A percentile compares a stretch with the other conserved stretches of the same genome.
These are phyloP conservation scores for Lactarius hatsudake DNA, from an alignment of 768 basidiomycete species.

Conservation along the genomic window DNA sequence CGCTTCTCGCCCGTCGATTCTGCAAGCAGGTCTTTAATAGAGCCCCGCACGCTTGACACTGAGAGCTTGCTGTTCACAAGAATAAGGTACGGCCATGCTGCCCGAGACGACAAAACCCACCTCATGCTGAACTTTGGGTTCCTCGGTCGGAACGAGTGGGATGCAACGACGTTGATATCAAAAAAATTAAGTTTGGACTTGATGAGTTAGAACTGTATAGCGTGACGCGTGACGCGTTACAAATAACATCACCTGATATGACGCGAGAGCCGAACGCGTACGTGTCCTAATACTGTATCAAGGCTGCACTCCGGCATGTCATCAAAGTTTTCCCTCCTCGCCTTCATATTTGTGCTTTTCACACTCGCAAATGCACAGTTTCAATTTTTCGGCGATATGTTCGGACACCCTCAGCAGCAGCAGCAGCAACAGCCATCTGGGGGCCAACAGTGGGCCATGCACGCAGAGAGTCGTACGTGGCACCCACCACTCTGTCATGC, in stretches of 20 bases:
- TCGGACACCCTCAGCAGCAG: constrained; percentile 24
- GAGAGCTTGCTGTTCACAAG: constrained; percentile 70
- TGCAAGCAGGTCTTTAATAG: constrained; percentile 85
- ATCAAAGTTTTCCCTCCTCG: constrained; percentile 8
- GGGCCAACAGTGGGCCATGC: constrained; percentile 24
- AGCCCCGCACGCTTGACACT: constrained; percentile 99
- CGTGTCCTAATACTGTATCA: too few relatives aligned
- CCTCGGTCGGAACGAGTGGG: constrained; percentile 4
- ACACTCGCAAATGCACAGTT: constrained; percentile 22
- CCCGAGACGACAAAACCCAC: constrained; percentile 6
- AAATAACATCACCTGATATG: background rate
- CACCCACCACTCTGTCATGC: background rate
- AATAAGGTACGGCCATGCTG: background rate
- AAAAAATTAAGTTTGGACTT: constrained; percentile 22
- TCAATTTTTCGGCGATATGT: constrained; percentile 28
- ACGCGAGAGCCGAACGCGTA: background rate
- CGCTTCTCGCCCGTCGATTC: constrained; percentile 84
- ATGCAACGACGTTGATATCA: constrained; percentile 1
- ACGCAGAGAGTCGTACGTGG: constrained; percentile 26
- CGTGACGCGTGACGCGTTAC: constrained; percentile 29
- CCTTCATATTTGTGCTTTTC: constrained; percentile 13
- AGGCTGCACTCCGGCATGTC: background rate
- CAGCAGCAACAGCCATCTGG: constrained; percentile 28
- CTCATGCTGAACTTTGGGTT: constrained; percentile 27
- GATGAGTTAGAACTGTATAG: constrained; percentile 17